phyloP scores from a whole-genome alignment of 768 basidiomycete genomes.

The Cubamyces lactineus region DNA sequence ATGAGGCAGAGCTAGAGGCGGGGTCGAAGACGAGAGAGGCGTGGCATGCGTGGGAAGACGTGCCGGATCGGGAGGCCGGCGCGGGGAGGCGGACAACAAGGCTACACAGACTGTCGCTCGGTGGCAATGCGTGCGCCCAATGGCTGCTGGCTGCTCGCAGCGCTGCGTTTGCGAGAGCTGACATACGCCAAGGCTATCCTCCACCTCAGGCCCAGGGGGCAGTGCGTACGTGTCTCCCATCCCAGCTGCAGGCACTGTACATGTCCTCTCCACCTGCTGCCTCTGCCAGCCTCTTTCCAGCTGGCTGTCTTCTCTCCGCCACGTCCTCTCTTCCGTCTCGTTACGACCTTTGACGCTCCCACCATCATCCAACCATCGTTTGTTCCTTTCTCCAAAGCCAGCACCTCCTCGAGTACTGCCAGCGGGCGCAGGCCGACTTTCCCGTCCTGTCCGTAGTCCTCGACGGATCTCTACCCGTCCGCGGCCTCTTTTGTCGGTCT shows the following conservation, averaged over 20 bases:
- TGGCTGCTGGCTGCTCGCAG: neutral
- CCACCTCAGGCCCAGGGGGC: slow-evolving; percentile 1
- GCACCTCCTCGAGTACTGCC: slow-evolving; percentile 4
- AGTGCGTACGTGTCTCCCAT: slow-evolving; percentile 7
- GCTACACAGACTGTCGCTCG: slow-evolving; percentile 13
- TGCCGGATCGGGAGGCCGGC: slow-evolving; percentile 10
- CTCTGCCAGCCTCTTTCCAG: slow-evolving; percentile 1
- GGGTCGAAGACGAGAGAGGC: slow-evolving; percentile 8
- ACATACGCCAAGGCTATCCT: neutral
- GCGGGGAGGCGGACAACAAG: slow-evolving; percentile 10
- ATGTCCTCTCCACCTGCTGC: neutral
- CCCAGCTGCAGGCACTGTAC: neutral
- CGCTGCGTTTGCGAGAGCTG: neutral
- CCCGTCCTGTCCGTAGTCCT: neutral
- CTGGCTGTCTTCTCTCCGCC: neutral
- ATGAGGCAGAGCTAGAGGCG: too few relatives aligned
- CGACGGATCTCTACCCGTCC: too few relatives aligned
- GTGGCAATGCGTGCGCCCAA: slow-evolving; percentile 17
- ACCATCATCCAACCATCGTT: neutral
- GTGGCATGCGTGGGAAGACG: slow-evolving; percentile 4
- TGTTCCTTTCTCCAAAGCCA: neutral
- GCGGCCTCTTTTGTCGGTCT: too few relatives aligned
- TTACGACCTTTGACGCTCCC: slow-evolving; percentile 12
- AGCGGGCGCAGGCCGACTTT: slow-evolving; percentile 5
- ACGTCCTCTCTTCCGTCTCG: neutral